Evolutionary conservation across 2,329 filamentous ascomycete species (phyloP), one percentile per base, ranked within the genome.

Genomic region (Trichophyton verrucosum): DNA sequence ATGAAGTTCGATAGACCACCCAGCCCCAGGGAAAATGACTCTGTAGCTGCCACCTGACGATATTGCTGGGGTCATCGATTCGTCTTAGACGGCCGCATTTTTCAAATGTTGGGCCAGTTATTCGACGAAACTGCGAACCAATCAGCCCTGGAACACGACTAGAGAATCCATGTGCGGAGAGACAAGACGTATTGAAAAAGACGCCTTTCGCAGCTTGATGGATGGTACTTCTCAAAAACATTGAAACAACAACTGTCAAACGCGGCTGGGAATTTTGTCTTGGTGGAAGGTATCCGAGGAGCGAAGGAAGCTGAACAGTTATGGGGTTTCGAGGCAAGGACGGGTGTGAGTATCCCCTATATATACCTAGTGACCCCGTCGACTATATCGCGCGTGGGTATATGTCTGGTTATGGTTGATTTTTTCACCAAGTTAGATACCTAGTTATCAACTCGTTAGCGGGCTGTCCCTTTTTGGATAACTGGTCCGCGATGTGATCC

Each of bases 1-100:
- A 66, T 5, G 60, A 58, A 40, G 60, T 63, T 36, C 64, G 64
- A 46, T 64, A 66, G 13, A 66, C 56, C 30, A 61, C 60, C 49
- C 64, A 66, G 8, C 62, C 64, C 64, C 62, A 66, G 13, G 55
- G 55, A 33, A 36, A 57, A 9, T 44, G 33, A 20, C 44, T 13
- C 24, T 55, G 30, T 30, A 55, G 44, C 8, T 8, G 24, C 20
- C 6, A 2, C 44, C 17, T 47, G n/a, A 22, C 6, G 9, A 20
- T 11, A 36, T 1, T 3, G 2, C 13, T 15, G 20, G 44, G 44
- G 17, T 47, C 44, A 9, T 47, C 44, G 7, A 47, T 47, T 47
- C 8, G 44, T 1, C 5, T 13, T 6, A 38, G 33, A 11, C 11
- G 3, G 11, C 9, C 22, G 22, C 3, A 24, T 24, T 36, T 13